These are phyloP conservation scores for Triticum timopheevii DNA, from an alignment of 176 grass and related monocot genomes.

Conservation along the genomic window DNA sequence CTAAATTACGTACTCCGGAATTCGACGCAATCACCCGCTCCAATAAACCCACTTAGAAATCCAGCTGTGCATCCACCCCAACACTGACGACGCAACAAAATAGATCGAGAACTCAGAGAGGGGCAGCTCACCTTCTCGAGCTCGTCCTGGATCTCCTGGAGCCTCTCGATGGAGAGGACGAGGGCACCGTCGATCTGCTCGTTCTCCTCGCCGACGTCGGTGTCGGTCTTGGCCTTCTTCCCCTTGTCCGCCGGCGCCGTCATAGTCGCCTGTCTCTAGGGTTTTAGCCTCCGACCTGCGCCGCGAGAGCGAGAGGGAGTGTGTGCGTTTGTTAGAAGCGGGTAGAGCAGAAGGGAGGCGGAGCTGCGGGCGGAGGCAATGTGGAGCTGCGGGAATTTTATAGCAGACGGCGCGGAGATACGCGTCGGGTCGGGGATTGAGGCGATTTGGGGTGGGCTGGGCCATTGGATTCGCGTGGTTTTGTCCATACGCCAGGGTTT, in stretches of 20 bases:
- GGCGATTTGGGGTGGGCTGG: neutral
- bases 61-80: neutral
- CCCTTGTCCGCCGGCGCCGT: constrained; percentile 74
- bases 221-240: constrained; percentile 67
- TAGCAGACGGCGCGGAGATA: constrained; percentile 40
- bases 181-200: constrained; percentile 74
- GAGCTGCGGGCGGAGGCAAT: constrained; percentile 1
- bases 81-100: neutral
- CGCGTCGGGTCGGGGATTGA: constrained; percentile 2
- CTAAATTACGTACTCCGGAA: constrained; percentile 3
- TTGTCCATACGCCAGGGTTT: constrained; percentile 7
- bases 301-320: neutral
- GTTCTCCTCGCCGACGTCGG: constrained; percentile 55
- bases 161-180: constrained; percentile 79
- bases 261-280: constrained; percentile 46
- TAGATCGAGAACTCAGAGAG: neutral
- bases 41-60: neutral
- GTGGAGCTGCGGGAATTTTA: constrained; percentile 25
- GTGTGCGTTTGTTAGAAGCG: constrained; percentile 6
- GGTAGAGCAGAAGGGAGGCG: constrained; percentile 29
- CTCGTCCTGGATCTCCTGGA: constrained; percentile 89
- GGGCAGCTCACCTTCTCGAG: constrained; percentile 63
- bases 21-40: neutral
- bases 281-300: constrained; percentile 43
- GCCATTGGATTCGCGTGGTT: constrained; percentile 36